Percentiles rank a stretch among this genome's conserved stretches.
phyloP scores from a whole-genome alignment of 2,329 filamentous ascomycete genomes.

The Xylariaceae sp. region DNA sequence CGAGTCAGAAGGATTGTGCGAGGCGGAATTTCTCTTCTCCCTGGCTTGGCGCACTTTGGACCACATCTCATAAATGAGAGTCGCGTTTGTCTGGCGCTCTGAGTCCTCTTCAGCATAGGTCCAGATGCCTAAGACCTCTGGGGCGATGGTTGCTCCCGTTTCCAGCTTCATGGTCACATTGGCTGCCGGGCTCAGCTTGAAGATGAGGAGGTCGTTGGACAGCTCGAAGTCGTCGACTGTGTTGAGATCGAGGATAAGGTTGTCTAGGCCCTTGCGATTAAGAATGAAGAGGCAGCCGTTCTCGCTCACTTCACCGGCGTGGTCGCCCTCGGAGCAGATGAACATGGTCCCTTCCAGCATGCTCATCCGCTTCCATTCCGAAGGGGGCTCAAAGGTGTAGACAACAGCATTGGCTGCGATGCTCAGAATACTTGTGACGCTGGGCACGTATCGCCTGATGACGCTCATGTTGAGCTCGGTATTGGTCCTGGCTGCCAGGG shows the following conservation, averaged over 20 bases:
- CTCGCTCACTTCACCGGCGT: conserved; percentile 34
- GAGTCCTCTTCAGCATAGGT: conserved; percentile 25
- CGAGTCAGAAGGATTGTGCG: background rate
- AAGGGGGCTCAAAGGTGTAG: conserved; percentile 63
- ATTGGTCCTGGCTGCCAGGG: conserved; percentile 65
- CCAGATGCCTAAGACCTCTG: conserved; percentile 25
- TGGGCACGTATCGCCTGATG: conserved; percentile 74
- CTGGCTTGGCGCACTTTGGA: conserved; percentile 19
- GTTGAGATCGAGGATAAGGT: conserved; percentile 64
- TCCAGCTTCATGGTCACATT: conserved; percentile 17
- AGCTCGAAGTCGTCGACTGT: conserved; percentile 62
- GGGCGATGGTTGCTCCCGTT: conserved; percentile 17
- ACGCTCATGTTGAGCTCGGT: conserved; percentile 85
- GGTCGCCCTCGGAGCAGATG: conserved; percentile 60
- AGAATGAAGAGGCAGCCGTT: conserved; percentile 64
- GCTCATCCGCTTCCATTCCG: conserved; percentile 79
- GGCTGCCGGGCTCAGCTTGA: conserved; percentile 36
- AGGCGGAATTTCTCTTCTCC: conserved; percentile 9
- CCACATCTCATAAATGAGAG: conserved; percentile 29
- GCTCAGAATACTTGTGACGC: conserved; percentile 68
- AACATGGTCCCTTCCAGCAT: conserved; percentile 81
- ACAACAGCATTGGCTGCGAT: conserved; percentile 83
- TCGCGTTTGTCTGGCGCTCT: conserved; percentile 22
- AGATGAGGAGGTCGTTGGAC: conserved; percentile 50
- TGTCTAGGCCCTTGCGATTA: conserved; percentile 67